Percentiles rank a stretch among this genome's conserved stretches.
These are phyloP conservation scores for Thamnidium elegans DNA, from an alignment of 192 early-diverging fungal genomes.

Conservation along the genomic window DNA sequence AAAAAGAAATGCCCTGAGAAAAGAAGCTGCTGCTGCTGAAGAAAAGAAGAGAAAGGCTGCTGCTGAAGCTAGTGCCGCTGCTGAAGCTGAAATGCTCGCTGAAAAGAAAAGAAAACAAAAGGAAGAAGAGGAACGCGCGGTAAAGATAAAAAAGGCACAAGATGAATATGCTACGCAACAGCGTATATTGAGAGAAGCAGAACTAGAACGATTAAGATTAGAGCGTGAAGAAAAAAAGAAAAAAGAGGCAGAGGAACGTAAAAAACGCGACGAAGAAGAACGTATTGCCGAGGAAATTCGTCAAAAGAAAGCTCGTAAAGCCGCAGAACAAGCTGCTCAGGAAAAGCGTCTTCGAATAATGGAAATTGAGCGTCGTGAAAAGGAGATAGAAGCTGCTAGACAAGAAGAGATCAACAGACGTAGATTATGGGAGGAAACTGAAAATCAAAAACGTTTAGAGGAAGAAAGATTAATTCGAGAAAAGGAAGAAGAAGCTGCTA, in stretches of 20 bases:
- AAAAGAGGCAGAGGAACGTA: conserved; percentile 28
- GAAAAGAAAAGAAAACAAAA: conserved; percentile 41
- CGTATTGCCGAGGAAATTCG: conserved; percentile 36
- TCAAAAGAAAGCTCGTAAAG: conserved; percentile 32
- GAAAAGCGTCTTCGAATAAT: conserved; percentile 25
- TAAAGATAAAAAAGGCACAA: conserved; percentile 16
- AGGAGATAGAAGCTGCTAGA: conserved; percentile 26
- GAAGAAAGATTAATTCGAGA: conserved; percentile 10
- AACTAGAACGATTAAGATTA: conserved; percentile 13
- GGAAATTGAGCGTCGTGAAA: conserved; percentile 19
- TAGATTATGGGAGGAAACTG: conserved; percentile 23
- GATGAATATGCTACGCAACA: conserved; percentile 22
- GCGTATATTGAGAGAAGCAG: conserved; percentile 2
- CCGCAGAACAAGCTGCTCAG: conserved; percentile 29
- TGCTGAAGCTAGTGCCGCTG: conserved; percentile 20
- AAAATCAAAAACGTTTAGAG: conserved; percentile 7
- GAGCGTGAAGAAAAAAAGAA: conserved; percentile 22
- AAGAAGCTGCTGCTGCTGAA: conserved; percentile 41
- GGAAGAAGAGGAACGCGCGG: conserved; percentile 23
- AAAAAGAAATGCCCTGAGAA: conserved; percentile 18
- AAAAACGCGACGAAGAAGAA: conserved; percentile 37
- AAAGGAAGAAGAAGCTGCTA: conserved; percentile 10
- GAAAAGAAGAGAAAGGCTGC: conserved; percentile 26
- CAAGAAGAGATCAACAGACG: conserved; percentile 15
- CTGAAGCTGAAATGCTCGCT: conserved; percentile 30